Percentiles rank a stretch among this genome's conserved stretches.
Evolutionary conservation across 352 stramenopile species (phyloP).

Genomic region (Globisporangium iwayamae): DNA sequence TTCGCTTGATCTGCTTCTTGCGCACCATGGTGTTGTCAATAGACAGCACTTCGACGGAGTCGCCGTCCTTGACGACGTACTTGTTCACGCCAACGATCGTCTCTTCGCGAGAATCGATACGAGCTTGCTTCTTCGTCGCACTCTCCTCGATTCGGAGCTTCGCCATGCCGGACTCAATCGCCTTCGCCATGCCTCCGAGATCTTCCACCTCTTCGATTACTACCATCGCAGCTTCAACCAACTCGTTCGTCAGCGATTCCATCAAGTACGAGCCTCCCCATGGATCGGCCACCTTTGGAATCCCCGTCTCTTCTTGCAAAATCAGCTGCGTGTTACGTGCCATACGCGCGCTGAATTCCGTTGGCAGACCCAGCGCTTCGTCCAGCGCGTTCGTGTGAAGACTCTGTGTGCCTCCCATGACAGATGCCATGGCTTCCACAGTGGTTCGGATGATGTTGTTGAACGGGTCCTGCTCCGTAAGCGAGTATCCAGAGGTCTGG

Average conservation of each 20-base stretch:
- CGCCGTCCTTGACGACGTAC: conserved; percentile 87
- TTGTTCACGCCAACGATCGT: conserved; percentile 97
- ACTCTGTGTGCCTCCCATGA: conserved; percentile 93
- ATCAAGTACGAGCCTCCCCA: conserved; percentile 98
- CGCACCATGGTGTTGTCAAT: conserved; percentile 93
- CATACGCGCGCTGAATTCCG: conserved; percentile 94
- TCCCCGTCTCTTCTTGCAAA: conserved; percentile 94
- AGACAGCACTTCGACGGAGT: conserved; percentile 89
- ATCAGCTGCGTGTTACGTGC: conserved; percentile 98
- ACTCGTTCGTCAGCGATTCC: conserved; percentile 93
- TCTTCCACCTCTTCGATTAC: conserved; percentile 89
- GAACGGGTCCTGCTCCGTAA: conserved; percentile 97
- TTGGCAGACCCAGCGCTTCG: conserved; percentile 95
- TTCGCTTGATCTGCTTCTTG: conserved; percentile 87
- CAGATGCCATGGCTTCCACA: conserved; percentile 88
- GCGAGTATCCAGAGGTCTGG: conserved; percentile 95
- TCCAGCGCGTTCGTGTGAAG: conserved; percentile 98
- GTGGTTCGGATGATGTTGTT: conserved; percentile 98
- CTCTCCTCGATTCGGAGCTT: conserved; percentile 97
- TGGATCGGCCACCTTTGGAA: conserved; percentile 93
- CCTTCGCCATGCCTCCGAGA: conserved; percentile 95
- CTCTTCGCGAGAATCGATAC: conserved; percentile 94
- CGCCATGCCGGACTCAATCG: conserved; percentile 94
- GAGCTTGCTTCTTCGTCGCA: conserved; percentile 93
- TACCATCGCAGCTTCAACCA: conserved; percentile 67